Base-by-base conservation (phyloP, 208 protist species). In the Crithidia thermophila region DNA sequence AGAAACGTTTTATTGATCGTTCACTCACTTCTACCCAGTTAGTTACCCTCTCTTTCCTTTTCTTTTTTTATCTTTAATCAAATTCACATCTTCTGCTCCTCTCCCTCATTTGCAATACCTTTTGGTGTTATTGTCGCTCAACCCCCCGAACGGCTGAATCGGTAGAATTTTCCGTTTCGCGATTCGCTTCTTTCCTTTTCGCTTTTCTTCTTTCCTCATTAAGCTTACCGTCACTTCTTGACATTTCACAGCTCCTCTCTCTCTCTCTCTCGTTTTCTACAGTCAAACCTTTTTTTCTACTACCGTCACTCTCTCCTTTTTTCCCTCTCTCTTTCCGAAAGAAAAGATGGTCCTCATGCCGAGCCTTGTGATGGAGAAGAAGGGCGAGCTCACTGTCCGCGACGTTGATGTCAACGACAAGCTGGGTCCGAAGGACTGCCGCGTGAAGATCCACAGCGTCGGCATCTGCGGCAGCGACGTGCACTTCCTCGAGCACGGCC, bases 391-490 rank as follows among this genome's bases (percentile, higher is more conserved):
- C 13, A 10, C 28, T 2, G 27, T 84, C 8, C 73, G 79, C 30
- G 76, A 88, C 21, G 67, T 81, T 2, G 69, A 76, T 40, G 64
- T 85, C n/a, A 64, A 72, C 28, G 76, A 84, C 63, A 56, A 49
- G 8, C 69, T 81, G 31, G 74, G 82, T 33, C 65, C 71, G 30
- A 25, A 66, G 5, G 79, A 88, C 67, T 81, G 75, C 64, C 68
- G 85, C 16, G 53, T 89, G 25, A 56, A 75, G 50, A 71, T 88
- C 23, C 74, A 90, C 60, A 80, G 50, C 20, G 71, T 87, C 5
- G 82, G 82, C 47, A 85, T 91, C 56, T 89, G 82, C 58, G 85
- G 78, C 28, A 88, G 78, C 37, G 85, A 91, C 45, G 77, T 85
- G 20, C 77, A 89, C 58, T 90, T 80, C 74, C 81, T 72, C 62